Base-by-base conservation (phyloP, 257 asterid genomes). In the Oldenlandia corymbosa region DNA sequence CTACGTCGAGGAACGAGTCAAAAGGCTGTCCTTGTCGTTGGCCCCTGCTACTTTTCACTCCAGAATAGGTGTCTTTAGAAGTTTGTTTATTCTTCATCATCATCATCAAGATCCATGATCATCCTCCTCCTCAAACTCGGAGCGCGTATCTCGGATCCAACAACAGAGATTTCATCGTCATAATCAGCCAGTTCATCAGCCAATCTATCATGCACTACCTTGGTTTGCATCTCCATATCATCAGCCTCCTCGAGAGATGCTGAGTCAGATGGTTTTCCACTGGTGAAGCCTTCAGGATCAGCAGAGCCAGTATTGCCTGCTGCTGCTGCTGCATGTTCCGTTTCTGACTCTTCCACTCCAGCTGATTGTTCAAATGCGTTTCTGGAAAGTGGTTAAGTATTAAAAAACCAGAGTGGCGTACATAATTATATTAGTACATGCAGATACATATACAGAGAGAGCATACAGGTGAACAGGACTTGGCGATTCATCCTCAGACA, bases 71-170 rank as follows among this genome's bases (percentile, higher is more conserved):
- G n/a, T n/a, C 21, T 31, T 23, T 34, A 51, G 17, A 24, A 14
- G 9, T 54, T 1, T 57, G 62, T 57, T 45, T 30, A 86, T 51
- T 83, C 95, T 17, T 88, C 95, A 16, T 91, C 97, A 48, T 86
- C 96, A 9, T 91, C 98, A 39, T 87, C 96, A 11, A 70, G 60
- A 71, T 91, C 95, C 57, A 91, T 69, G 30, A 91, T 83, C 93
- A 86, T 84, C 74, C 93, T 79, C 81, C 97, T 86, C 77, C 96
- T 89, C 5, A 73, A 60, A 27, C 67, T 85, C 12, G 76, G 52
- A 24, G 63, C 56, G 23, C 58, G 45, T 28, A 68, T 74, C 59
- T 67, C 82, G 36, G 78, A 49, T 41, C 72, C 49, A 63, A 53
- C 64, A 21, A 67, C 65, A 32, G 72, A 72, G 7, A 45, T 57